Evolutionary conservation across 2,329 filamentous ascomycete species (phyloP), one percentile per base, ranked within the genome.

Genomic region (Rugonectria rugulosa): DNA sequence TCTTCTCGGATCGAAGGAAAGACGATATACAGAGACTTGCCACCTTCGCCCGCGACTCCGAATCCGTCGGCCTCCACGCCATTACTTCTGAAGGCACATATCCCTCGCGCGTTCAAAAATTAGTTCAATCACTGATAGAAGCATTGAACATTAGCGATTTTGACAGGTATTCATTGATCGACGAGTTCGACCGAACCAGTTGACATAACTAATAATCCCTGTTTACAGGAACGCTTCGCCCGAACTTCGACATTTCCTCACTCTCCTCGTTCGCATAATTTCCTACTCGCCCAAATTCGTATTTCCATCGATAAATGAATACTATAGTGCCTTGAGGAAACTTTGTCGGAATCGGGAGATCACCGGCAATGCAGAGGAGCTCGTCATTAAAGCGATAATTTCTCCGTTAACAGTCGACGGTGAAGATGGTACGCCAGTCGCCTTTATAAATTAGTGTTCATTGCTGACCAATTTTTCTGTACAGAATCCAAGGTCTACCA

Each of bases 21-120:
- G 77, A 81, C 45, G 85, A 88, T 68, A 68, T 81, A 34, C 68
- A 68, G 27, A 76, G 84, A 49, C 70, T 87, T 29, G 70, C 74
- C 38, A 56, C 66, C 21, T 79, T 87, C 53, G 72, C 77, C 32
- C 63, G 66, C n/a, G 80, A 83, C 57, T 68, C 81, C 37, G 64
- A 71, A 8, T 64, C 67, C 10, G 68, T 69, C n/a, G 66, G 72
- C 20, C 72, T 77, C 40, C 49, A 66, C 10, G 63, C 68, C 15
- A 75, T 81, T 59, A 63, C 69, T 17, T 70, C 73, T 1, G 62
- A 62, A 3, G 56, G 65, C 11, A 56, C 72, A 6, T 70, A 72
- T 50, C 21, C 43, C 0, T 64, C 70, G 20, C 67, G 75, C 34
- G 56, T 78, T 24, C 63, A 63, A 34, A 67, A 66, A 23, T 66